Evolutionary conservation across 805 yeast genomes (phyloP).

Genomic region (Ogataea neopini): DNA sequence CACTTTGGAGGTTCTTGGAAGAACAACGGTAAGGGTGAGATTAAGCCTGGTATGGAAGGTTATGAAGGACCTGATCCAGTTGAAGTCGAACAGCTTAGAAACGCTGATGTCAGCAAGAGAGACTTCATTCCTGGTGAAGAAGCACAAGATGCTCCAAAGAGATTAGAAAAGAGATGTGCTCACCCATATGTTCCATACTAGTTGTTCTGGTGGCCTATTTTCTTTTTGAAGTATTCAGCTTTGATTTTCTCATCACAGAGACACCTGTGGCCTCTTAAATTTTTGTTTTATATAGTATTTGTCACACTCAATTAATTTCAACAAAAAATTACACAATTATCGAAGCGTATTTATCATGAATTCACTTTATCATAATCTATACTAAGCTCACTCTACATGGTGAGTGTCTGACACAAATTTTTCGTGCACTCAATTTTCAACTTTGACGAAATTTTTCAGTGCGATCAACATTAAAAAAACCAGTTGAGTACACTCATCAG

Average conservation of each 20-base stretch:
- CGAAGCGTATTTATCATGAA: no score
- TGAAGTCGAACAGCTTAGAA: constrained; percentile 21
- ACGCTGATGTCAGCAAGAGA: constrained; percentile 17
- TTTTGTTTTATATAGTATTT: constrained; percentile 1
- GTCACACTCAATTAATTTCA: background rate
- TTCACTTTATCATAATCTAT: no score
- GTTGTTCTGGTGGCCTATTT: background rate
- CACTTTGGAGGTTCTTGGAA: constrained; percentile 41
- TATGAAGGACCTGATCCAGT: constrained; percentile 26
- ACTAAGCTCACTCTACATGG: no score
- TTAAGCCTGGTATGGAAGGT: constrained; percentile 33
- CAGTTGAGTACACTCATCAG: background rate
- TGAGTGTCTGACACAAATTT: constrained; percentile 4
- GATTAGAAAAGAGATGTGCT: constrained; percentile 24
- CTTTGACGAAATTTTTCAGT: constrained; percentile 4
- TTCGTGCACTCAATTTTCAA: background rate
- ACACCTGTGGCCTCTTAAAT: constrained; percentile 2
- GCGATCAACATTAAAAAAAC: background rate
- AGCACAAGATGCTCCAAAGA: constrained; percentile 9
- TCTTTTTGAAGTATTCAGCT: background rate
- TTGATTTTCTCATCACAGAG: constrained; percentile 3
- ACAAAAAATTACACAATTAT: background rate
- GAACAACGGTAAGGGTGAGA: constrained; percentile 38
- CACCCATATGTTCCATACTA: constrained; percentile 27
- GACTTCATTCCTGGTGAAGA: constrained; percentile 18